A percentile compares a stretch with the other conserved stretches of the same genome.
These are phyloP conservation scores for Ambrosiella cleistominuta DNA, from an alignment of 2,329 filamentous ascomycete species.

Conservation along the genomic window DNA sequence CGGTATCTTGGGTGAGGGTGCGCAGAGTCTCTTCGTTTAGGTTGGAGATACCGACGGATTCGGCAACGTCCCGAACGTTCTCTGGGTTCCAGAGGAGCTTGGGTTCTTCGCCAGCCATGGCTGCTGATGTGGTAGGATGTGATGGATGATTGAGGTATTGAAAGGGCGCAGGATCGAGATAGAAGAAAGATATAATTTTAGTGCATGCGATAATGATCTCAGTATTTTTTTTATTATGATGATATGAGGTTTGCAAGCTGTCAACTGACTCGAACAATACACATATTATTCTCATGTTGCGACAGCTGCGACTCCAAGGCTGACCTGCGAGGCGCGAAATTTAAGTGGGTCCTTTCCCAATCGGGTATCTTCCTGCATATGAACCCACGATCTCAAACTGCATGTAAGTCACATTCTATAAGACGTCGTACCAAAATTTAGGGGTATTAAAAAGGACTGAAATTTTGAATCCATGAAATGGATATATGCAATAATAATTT, in stretches of 20 bases:
- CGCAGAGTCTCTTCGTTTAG: constrained; percentile 76
- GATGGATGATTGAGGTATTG: background rate
- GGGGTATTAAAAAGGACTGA: too few species aligned
- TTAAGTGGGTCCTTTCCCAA: background rate
- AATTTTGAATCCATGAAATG: background rate
- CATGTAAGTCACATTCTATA: background rate
- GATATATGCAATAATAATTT: background rate
- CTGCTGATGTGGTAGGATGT: background rate
- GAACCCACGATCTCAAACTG: background rate
- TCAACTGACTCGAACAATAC: background rate
- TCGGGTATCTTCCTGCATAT: background rate
- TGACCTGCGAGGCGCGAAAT: background rate
- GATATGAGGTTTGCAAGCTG: background rate
- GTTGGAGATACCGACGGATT: constrained; percentile 74
- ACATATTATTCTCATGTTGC: background rate
- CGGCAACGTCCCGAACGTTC: constrained; percentile 87
- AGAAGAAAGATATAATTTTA: background rate
- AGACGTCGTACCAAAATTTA: too few species aligned
- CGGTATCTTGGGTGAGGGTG: constrained; percentile 78
- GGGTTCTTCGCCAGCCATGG: constrained; percentile 15
- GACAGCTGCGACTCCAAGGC: background rate
- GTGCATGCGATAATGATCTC: background rate
- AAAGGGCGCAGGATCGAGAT: background rate
- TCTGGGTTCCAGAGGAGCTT: constrained; percentile 82
- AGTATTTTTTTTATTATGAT: background rate